phyloP scores from a whole-genome alignment of 2,329 filamentous ascomycete genomes.

The Pseudocercospora vitis region DNA sequence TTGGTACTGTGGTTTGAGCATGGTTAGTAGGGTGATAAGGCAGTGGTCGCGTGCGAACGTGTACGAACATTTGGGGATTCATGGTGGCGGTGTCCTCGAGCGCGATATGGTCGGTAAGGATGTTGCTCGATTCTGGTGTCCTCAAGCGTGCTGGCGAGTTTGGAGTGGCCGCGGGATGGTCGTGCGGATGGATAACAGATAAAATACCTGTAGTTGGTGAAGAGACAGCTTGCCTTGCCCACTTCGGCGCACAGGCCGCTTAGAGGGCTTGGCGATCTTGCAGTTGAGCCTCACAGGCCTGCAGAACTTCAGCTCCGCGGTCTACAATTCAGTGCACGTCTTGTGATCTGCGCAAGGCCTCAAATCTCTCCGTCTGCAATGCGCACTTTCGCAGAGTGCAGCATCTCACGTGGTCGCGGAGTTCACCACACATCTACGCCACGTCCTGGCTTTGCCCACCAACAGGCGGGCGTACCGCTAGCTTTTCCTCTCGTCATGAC shows the following conservation, averaged over 20 bases:
- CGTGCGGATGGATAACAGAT: too few species aligned
- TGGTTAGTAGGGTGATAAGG: constrained; percentile 14
- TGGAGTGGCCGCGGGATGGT: too few species aligned
- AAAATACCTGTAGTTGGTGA: too few species aligned
- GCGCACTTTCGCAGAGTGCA: not conserved
- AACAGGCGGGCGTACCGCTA: not conserved
- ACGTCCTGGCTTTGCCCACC: too few species aligned
- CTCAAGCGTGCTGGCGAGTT: too few species aligned
- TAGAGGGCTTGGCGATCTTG: not conserved
- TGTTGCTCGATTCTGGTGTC: too few species aligned
- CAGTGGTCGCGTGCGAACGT: constrained; percentile 13
- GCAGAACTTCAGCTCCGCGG: not conserved
- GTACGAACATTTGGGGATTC: constrained; percentile 38
- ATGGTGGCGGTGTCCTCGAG: constrained; percentile 27
- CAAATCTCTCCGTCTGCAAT: not conserved
- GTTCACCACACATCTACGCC: not conserved
- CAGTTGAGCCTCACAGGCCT: not conserved
- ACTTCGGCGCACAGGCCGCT: not conserved
- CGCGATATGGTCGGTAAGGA: not conserved
- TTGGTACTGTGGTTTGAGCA: constrained; percentile 68
- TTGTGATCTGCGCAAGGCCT: too few species aligned
- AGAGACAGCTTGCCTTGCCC: not conserved
- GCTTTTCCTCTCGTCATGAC: not conserved
- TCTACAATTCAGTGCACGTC: too few species aligned
- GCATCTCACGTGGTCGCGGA: not conserved